Percentiles rank a stretch among this genome's conserved stretches.
These are phyloP conservation scores for Lophium mytilinum DNA, from an alignment of 495 filamentous ascomycete genomes.

Conservation along the genomic window DNA sequence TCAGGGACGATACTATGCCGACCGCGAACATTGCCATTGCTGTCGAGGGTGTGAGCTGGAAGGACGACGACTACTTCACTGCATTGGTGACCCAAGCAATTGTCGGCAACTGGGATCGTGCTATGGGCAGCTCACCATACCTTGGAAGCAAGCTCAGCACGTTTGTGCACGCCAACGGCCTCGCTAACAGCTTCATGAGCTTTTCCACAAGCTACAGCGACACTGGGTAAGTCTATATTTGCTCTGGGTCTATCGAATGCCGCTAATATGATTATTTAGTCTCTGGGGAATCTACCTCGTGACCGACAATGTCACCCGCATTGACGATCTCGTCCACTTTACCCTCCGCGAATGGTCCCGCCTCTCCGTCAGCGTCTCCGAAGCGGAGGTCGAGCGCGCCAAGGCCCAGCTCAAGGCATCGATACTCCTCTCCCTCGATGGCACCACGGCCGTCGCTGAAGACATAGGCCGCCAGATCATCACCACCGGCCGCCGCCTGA, in stretches of 20 bases:
- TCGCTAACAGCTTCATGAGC: slow-evolving; percentile 99
- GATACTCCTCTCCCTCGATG: slow-evolving; percentile 91
- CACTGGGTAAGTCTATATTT: slow-evolving; percentile 63
- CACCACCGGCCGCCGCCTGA: slow-evolving; percentile 87
- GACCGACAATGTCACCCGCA: slow-evolving; percentile 72
- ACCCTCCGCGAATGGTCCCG: slow-evolving; percentile 96
- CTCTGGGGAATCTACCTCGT: slow-evolving; percentile 99
- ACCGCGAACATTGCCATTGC: slow-evolving; percentile 97
- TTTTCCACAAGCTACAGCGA: slow-evolving; percentile 99
- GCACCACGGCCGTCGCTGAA: slow-evolving; percentile 92
- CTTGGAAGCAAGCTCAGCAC: slow-evolving; percentile 95
- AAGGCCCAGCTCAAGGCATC: slow-evolving; percentile 99
- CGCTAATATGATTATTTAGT: slow-evolving; percentile 38
- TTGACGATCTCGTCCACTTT: slow-evolving; percentile 97
- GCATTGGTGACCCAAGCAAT: slow-evolving; percentile 96
- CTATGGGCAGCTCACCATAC: slow-evolving; percentile 93
- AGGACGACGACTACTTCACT: slow-evolving; percentile 97
- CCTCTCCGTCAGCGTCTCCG: slow-evolving; percentile 73
- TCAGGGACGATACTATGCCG: slow-evolving; percentile 91
- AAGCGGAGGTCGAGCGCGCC: slow-evolving; percentile 91
- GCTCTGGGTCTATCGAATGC: not conserved
- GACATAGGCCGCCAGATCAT: slow-evolving; percentile 98
- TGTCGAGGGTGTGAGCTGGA: slow-evolving; percentile 99
- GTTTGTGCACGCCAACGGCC: slow-evolving; percentile 82
- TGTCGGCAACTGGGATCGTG: slow-evolving; percentile 98